phyloP scores from a whole-genome alignment of 352 stramenopile species.

The Phytophthora capsici region DNA sequence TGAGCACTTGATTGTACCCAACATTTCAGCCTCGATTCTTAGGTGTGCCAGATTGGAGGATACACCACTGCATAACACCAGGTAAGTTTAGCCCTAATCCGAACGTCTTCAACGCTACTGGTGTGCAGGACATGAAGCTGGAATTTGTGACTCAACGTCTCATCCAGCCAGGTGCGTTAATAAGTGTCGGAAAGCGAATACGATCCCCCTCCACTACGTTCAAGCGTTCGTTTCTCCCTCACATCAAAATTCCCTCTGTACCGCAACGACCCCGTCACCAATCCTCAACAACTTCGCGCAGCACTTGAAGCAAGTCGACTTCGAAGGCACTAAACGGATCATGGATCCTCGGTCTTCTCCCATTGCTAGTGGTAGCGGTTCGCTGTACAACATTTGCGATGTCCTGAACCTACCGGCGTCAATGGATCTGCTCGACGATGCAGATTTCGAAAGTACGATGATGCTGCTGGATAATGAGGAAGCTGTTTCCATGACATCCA shows the following conservation, averaged over 20 bases:
- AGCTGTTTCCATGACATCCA: conserved; percentile 3
- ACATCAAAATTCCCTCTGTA: conserved; percentile 39
- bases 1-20: too few relatives aligned
- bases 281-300: neutral
- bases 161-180: neutral
- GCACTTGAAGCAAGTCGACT: neutral
- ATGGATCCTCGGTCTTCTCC: conserved; percentile 37
- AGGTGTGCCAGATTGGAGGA: neutral
- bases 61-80: neutral
- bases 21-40: neutral
- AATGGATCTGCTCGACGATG: conserved; percentile 63
- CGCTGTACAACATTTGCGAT: conserved; percentile 47
- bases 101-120: too few relatives aligned
- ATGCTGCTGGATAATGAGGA: conserved; percentile 57
- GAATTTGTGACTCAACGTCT: too few relatives aligned
- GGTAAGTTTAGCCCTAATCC: too few relatives aligned
- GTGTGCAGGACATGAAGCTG: neutral
- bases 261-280: conserved; percentile 16
- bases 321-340: neutral
- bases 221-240: conserved; percentile 16
- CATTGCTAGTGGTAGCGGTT: conserved; percentile 18
- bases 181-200: conserved; percentile 13
- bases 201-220: neutral
- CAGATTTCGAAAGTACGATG: conserved; percentile 73
- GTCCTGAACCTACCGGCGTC: conserved; percentile 52